These are phyloP conservation scores for Phaeomoniella chlamydospora DNA, from an alignment of 2,329 filamentous ascomycete species.

Conservation along the genomic window DNA sequence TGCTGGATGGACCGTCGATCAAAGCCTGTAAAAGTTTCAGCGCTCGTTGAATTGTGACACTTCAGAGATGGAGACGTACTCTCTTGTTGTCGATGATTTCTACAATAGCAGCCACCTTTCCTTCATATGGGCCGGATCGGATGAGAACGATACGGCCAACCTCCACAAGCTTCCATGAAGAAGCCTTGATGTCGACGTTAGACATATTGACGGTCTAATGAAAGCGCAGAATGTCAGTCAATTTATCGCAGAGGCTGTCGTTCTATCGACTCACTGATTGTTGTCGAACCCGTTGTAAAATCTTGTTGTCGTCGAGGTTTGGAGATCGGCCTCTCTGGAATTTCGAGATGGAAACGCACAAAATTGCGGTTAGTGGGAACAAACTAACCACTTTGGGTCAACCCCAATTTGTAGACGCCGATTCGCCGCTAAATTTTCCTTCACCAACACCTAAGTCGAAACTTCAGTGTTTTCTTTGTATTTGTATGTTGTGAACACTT, in stretches of 20 bases:
- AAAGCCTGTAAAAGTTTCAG: constrained; percentile 52
- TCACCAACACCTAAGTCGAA: too few species aligned
- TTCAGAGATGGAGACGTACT: constrained; percentile 50
- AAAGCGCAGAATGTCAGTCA: constrained; percentile 3
- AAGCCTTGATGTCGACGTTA: constrained; percentile 67
- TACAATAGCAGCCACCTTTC: constrained; percentile 85
- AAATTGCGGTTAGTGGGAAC: not conserved
- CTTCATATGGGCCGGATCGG: constrained; percentile 64
- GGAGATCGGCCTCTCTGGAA: not conserved
- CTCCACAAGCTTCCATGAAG: constrained; percentile 92
- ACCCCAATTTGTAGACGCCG: not conserved
- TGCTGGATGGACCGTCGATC: constrained; percentile 82
- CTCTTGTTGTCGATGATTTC: constrained; percentile 99
- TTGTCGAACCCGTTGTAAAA: not conserved
- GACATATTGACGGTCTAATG: constrained; percentile 52
- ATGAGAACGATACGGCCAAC: constrained; percentile 94
- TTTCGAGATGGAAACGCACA: not conserved
- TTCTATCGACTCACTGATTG: constrained; percentile 1
- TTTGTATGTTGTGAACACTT: not conserved
- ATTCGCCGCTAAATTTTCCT: too few species aligned
- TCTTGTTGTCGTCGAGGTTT: constrained; percentile 1
- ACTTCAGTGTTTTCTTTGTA: not conserved
- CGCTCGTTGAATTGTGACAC: constrained; percentile 6
- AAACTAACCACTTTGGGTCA: not conserved
- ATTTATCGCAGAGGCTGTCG: constrained; percentile 3